These are phyloP conservation scores for Reticulascus tulasneorum DNA, from an alignment of 2,329 filamentous ascomycete genomes.

Conservation along the genomic window DNA sequence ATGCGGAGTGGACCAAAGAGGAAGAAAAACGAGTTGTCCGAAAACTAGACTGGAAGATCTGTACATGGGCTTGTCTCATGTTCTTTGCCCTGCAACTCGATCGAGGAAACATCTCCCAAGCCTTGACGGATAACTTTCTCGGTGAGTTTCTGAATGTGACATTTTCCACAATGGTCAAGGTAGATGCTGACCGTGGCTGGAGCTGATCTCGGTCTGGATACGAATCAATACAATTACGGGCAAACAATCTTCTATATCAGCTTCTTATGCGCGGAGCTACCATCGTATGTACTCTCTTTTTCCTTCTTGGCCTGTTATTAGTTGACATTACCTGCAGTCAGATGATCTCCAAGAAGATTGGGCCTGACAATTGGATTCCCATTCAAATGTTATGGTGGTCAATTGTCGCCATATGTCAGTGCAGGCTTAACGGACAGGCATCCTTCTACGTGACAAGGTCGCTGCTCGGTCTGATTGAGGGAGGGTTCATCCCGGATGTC, in stretches of 20 bases:
- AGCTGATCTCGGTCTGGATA: conserved; percentile 26
- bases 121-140: conserved; percentile 30
- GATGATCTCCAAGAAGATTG: conserved; percentile 44
- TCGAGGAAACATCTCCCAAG: conserved; percentile 30
- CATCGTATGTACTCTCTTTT: conserved; percentile 44
- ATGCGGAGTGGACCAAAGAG: conserved; percentile 49
- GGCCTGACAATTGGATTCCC: conserved; percentile 46
- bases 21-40: conserved; percentile 52
- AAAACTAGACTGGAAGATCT: conserved; percentile 48
- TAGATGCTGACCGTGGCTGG: too few species aligned
- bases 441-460: conserved; percentile 27
- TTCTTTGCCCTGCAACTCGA: conserved; percentile 33
- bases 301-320: too few species aligned
- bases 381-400: conserved; percentile 37
- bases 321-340: conserved; percentile 36
- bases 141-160: too few species aligned
- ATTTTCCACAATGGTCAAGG: too few species aligned
- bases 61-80: conserved; percentile 28
- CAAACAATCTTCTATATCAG: conserved; percentile 45
- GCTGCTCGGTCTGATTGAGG: conserved; percentile 46
- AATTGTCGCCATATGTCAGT: conserved; percentile 28
- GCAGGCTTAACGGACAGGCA: conserved; percentile 21
- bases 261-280: conserved; percentile 50
- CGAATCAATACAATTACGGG: conserved; percentile 42
- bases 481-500: conserved; percentile 44